These are phyloP conservation scores for Penicillium brasilianum DNA, from an alignment of 2,329 filamentous ascomycete species.

Conservation along the genomic window DNA sequence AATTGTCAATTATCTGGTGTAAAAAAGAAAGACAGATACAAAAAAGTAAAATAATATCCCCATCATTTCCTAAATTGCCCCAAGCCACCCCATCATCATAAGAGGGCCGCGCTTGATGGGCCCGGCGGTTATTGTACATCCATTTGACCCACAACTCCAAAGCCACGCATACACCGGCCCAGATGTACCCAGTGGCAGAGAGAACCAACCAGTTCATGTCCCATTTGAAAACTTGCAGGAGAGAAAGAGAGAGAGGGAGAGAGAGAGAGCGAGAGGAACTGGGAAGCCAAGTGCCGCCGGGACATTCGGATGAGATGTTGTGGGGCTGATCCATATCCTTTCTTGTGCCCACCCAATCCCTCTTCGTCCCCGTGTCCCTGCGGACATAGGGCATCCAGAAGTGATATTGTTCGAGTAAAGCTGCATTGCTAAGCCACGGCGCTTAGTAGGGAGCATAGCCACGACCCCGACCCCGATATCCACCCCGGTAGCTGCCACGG, in stretches of 20 bases:
- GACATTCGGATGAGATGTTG: constrained; percentile 5
- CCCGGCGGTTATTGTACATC: constrained; percentile 42
- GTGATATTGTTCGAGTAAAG: constrained; percentile 1
- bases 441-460: constrained; percentile 54
- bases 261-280: not conserved
- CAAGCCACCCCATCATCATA: constrained; percentile 20
- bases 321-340: not conserved
- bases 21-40: not conserved
- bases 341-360: not conserved
- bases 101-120: constrained; percentile 16
- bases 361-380: not conserved
- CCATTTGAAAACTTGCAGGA: not conserved
- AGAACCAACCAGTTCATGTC: not conserved
- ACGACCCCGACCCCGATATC: constrained; percentile 54
- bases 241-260: not conserved
- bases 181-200: constrained; percentile 2
- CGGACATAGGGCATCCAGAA: not conserved
- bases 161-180: constrained; percentile 15
- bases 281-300: constrained; percentile 7
- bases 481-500: constrained; percentile 56
- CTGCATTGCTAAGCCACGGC: constrained; percentile 9
- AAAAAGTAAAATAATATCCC: constrained; percentile 4
- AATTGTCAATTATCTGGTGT: not conserved
- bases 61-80: constrained; percentile 8
- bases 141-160: constrained; percentile 38